Base-by-base conservation (phyloP, 2,329 filamentous ascomycete species). In the Cryphonectria naterciae region DNA sequence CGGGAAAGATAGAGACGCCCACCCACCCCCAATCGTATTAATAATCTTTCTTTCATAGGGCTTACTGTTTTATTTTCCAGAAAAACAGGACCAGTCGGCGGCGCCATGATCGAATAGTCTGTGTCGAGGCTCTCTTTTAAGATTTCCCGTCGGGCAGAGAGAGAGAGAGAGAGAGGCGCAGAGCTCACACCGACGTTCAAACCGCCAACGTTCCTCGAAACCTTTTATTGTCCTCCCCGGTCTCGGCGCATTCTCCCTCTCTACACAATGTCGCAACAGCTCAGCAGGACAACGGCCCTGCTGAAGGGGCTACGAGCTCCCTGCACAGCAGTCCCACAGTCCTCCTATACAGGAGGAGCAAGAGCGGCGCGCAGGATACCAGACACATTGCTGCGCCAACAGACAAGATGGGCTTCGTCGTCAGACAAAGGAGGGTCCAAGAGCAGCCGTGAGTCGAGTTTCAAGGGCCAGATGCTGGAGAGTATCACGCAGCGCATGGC, bases 391-490 rank as follows among this genome's bases (percentile, higher is more conserved):
- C 41, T 56, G 28, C 37, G 15, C 60, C 39, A 49, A 39, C 56
- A 49, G 43, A 67, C 69, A 37, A 68, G 70, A 41, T 74, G 73
- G 63, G 58, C 70, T 39, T 64, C 73, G 5, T 72, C 72, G 4
- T 72, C 72, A 15, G 66, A 71, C 19, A 71, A 61, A 10, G 25
- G 7, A 35, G 58, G 37, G 22, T n/a, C 43, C 5, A 37, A 49
- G 37, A 62, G 65, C 8, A 69, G 70, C 28, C 72, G 74, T 37
- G 77, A 74, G 46, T 71, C 73, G 65, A 77, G 76, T 5, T 89
- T 88, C 78, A 83, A 85, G 69, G 86, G 85, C 35, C 87, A 88
- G 77, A 82, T 89, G 77, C 84, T 86, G 54, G 82, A 86, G 76
- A 87, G 85, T 73, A 85, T 87, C 67, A 80, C 80, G 68, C 78